These are phyloP conservation scores for Leishmania aethiopica DNA, from an alignment of 208 protist species.

Conservation along the genomic window DNA sequence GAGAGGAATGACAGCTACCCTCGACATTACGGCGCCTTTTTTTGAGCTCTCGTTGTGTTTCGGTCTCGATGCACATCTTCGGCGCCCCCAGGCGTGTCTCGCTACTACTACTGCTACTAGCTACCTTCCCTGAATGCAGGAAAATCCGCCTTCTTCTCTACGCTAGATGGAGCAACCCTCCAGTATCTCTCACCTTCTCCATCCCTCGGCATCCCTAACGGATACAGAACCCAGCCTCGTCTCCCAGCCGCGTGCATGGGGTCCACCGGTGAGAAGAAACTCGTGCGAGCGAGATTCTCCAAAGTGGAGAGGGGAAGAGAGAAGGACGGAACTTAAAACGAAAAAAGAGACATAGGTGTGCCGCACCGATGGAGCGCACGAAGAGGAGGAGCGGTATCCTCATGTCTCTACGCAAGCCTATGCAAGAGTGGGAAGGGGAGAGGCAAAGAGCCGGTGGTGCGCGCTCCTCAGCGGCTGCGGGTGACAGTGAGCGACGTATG, in stretches of 20 bases:
- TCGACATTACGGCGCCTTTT: not conserved
- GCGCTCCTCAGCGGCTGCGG: not conserved
- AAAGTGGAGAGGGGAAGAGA: not conserved
- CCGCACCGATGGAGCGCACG: not conserved
- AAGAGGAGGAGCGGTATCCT: not conserved
- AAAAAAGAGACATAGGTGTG: not conserved
- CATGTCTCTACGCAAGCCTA: not conserved
- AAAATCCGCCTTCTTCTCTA: not conserved
- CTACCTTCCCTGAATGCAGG: not conserved
- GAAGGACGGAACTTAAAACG: not conserved
- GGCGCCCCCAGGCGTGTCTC: not conserved
- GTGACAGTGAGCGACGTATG: not conserved
- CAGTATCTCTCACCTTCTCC: not conserved
- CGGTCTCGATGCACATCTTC: not conserved
- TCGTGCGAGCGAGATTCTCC: not conserved
- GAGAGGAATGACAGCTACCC: not conserved
- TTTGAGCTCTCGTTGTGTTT: not conserved
- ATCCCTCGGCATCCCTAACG: not conserved
- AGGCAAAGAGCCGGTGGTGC: not conserved
- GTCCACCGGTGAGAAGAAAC: not conserved
- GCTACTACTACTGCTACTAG: conserved; percentile 2
- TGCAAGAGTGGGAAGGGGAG: not conserved
- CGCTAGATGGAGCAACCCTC: not conserved
- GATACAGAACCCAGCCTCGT: not conserved
- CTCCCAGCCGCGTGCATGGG: not conserved